Evolutionary conservation across 1,284 basidiomycete species (phyloP).

Genomic region (Wallemia hederae): DNA sequence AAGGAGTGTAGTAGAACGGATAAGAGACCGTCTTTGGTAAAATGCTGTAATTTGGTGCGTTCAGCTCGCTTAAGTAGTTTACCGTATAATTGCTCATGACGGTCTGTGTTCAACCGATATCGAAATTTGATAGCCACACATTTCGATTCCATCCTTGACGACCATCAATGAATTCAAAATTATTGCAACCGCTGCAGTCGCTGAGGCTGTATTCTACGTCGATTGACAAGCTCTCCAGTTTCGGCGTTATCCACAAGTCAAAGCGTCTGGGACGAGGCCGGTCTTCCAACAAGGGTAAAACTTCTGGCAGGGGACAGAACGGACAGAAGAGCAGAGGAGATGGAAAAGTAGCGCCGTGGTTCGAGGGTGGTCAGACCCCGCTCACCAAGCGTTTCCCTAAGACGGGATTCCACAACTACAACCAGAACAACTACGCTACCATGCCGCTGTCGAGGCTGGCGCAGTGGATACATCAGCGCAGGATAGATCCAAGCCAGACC

Average conservation of each 20-base stretch:
- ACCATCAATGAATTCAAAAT: background rate
- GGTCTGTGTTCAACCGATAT: background rate
- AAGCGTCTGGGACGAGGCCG: constrained; percentile 64
- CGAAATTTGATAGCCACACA: background rate
- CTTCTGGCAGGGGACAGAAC: constrained; percentile 76
- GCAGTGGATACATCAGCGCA: constrained; percentile 5
- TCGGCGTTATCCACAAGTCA: background rate
- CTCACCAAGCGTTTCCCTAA: constrained; percentile 78
- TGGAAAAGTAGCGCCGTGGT: constrained; percentile 26
- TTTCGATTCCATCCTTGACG: background rate
- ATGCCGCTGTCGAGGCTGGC: constrained; percentile 2
- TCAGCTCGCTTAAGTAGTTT: background rate
- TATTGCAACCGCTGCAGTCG: background rate
- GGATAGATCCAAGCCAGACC: constrained; percentile 1
- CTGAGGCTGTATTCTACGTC: background rate
- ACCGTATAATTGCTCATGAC: too few relatives aligned
- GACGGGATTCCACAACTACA: constrained; percentile 57
- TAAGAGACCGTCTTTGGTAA: background rate
- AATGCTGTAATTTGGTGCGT: background rate
- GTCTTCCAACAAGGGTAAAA: constrained; percentile 66
- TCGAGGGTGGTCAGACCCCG: constrained; percentile 90
- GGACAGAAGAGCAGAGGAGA: constrained; percentile 84
- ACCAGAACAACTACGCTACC: background rate
- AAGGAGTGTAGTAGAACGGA: background rate
- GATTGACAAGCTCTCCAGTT: background rate